A percentile compares a stretch with the other conserved stretches of the same genome.
Evolutionary conservation across 306 rosid genomes (phyloP).

Genomic region (Crotalaria pallida): DNA sequence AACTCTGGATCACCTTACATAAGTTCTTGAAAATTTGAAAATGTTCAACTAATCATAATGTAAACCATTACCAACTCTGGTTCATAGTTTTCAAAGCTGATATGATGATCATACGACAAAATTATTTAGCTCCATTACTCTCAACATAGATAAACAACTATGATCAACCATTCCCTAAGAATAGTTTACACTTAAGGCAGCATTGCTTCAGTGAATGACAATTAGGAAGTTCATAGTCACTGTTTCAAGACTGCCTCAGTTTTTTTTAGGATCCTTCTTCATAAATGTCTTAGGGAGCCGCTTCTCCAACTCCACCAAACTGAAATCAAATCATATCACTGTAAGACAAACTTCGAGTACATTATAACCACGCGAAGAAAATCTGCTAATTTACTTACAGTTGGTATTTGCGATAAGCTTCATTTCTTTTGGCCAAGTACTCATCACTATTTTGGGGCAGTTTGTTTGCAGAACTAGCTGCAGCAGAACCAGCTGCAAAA

Average conservation of each 20-base stretch:
- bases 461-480: conserved; percentile 44
- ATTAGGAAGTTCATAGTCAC: conserved; percentile 10
- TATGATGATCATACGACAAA: not conserved
- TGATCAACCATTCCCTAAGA: conserved; percentile 6
- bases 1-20: not conserved
- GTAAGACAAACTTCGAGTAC: not conserved
- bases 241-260: conserved; percentile 23
- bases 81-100: not conserved
- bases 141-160: not conserved
- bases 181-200: conserved; percentile 4
- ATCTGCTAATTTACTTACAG: conserved; percentile 43
- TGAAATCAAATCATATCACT: conserved; percentile 36
- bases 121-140: not conserved
- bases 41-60: not conserved
- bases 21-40: too few species aligned
- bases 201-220: conserved; percentile 11
- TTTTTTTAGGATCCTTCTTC: conserved; percentile 21
- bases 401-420: conserved; percentile 77
- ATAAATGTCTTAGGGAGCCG: too few species aligned
- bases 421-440: conserved; percentile 66
- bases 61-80: not conserved
- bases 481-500: conserved; percentile 40
- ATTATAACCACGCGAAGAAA: not conserved
- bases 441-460: conserved; percentile 67
- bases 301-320: conserved; percentile 95